A percentile compares a stretch with the other conserved stretches of the same genome.
phyloP scores from a whole-genome alignment of 2,329 filamentous ascomycete species.

The Colletotrichum sp. region DNA sequence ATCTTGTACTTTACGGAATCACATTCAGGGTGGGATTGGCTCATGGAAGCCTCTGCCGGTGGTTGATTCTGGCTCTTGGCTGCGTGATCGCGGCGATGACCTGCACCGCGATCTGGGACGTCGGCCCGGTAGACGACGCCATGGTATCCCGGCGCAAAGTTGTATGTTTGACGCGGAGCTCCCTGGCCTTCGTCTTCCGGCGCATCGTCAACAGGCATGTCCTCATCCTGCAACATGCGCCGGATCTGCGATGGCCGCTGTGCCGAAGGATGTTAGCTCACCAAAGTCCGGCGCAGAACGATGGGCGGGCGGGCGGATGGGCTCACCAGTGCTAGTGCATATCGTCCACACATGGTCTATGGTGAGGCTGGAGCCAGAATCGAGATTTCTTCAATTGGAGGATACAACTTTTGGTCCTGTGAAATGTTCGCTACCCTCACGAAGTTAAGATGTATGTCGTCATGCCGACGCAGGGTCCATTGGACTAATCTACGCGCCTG shows the following conservation, averaged over 20 bases:
- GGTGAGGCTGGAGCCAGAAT: not conserved
- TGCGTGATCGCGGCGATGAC: constrained; percentile 33
- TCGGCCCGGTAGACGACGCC: constrained; percentile 88
- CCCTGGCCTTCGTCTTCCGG: constrained; percentile 71
- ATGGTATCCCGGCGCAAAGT: constrained; percentile 88
- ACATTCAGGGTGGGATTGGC: constrained; percentile 25
- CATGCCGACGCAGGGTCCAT: not conserved
- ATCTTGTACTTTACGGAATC: constrained; percentile 71
- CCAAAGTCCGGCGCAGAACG: not conserved
- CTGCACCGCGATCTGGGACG: constrained; percentile 64
- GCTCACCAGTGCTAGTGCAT: constrained; percentile 41
- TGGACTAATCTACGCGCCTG: not conserved
- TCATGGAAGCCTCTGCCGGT: constrained; percentile 13
- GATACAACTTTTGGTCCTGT: not conserved
- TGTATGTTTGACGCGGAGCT: constrained; percentile 77
- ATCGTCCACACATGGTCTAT: constrained; percentile 39
- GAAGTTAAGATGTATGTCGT: not conserved
- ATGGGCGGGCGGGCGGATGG: not conserved
- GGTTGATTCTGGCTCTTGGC: not conserved
- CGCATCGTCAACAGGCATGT: constrained; percentile 74
- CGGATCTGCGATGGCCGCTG: constrained; percentile 81
- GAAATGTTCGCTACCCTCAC: not conserved
- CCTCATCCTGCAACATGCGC: constrained; percentile 72
- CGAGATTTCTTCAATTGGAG: not conserved
- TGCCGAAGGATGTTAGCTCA: not conserved